These are phyloP conservation scores for Xenoacremonium recifei DNA, from an alignment of 2,329 filamentous ascomycete genomes.

Conservation along the genomic window DNA sequence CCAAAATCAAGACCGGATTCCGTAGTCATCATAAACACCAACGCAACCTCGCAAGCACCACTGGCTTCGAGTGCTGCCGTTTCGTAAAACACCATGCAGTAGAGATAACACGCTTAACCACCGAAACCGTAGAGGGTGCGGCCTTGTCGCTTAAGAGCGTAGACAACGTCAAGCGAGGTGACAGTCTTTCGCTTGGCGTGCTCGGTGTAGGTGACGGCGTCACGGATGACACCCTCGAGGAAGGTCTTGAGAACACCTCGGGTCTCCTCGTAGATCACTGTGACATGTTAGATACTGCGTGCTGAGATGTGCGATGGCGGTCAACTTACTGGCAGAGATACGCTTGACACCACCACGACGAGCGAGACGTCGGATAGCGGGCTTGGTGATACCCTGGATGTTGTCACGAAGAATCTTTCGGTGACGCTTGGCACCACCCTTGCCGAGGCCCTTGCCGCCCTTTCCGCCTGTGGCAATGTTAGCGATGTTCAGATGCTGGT, in stretches of 20 bases:
- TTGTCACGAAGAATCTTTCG: conserved; percentile 99
- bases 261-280: conserved; percentile 77
- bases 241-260: conserved; percentile 76
- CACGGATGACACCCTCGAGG: conserved; percentile 74
- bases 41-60: no score
- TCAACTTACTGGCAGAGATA: conserved; percentile 84
- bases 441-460: conserved; percentile 96
- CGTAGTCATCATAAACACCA: conserved; percentile 44
- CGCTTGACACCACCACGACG: conserved; percentile 99
- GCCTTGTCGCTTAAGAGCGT: conserved; percentile 62
- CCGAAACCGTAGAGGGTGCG: conserved; percentile 82
- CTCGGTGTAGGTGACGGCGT: conserved; percentile 87
- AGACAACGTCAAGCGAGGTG: conserved; percentile 67
- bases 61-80: no score
- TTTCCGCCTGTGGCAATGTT: conserved; percentile 71
- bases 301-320: background rate
- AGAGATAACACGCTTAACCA: conserved; percentile 57
- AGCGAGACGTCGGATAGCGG: conserved; percentile 95
- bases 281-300: conserved; percentile 11
- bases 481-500: conserved; percentile 29
- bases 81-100: conserved; percentile 37
- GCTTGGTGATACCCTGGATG: conserved; percentile 99
- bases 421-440: conserved; percentile 98
- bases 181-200: conserved; percentile 90
- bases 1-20: conserved; percentile 41